Evolutionary conservation across 805 yeast genomes (phyloP).

Genomic region (Wickerhamiella dianesei): DNA sequence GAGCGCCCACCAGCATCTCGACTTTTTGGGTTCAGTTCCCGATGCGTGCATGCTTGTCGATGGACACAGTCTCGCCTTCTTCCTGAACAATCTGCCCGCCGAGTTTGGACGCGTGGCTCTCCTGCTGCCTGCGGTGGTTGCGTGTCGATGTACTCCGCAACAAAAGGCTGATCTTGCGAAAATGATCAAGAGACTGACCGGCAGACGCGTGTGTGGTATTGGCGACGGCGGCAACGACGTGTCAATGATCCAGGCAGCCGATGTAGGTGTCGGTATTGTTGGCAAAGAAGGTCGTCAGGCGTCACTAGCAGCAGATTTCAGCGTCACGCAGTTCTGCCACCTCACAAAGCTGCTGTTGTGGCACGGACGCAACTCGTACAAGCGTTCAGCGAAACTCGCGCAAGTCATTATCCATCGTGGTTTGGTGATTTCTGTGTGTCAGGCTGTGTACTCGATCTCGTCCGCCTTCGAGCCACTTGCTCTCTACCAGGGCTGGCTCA

Average conservation of each 20-base stretch:
- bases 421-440: constrained; percentile 81
- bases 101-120: constrained; percentile 65
- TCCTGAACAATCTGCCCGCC: constrained; percentile 41
- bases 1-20: constrained; percentile 64
- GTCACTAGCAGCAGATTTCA: constrained; percentile 91
- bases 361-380: constrained; percentile 98
- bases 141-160: constrained; percentile 97
- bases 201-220: constrained; percentile 87
- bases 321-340: constrained; percentile 82
- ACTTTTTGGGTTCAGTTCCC: constrained; percentile 44
- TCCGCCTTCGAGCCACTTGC: constrained; percentile 90
- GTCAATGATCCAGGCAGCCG: constrained; percentile 97
- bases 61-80: constrained; percentile 76
- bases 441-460: constrained; percentile 79
- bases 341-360: constrained; percentile 75
- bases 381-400: constrained; percentile 85
- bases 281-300: constrained; percentile 99
- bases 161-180: constrained; percentile 93
- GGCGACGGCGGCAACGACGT: constrained; percentile 99
- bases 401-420: constrained; percentile 97
- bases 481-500: constrained; percentile 85
- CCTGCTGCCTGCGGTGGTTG: constrained; percentile 82
- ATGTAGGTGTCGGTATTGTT: constrained; percentile 97
- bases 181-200: constrained; percentile 62
- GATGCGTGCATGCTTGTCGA: constrained; percentile 76